A percentile compares a stretch with the other conserved stretches of the same genome.
These are phyloP conservation scores for Phaeodactylum tricornutum DNA, from an alignment of 108 stramenopile species.

Conservation along the genomic window DNA sequence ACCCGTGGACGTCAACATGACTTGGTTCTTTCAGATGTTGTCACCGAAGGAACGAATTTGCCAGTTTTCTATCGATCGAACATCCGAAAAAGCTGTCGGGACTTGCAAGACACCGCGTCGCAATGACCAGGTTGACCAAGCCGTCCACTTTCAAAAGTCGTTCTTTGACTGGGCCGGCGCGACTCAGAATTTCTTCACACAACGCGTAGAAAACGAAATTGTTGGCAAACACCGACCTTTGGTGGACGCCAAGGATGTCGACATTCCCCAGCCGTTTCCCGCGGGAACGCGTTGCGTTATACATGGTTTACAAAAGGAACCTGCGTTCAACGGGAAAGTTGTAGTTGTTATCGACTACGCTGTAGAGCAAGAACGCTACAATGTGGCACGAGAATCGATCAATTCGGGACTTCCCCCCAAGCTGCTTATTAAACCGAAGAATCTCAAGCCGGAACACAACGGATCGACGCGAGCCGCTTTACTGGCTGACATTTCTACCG, in stretches of 20 bases:
- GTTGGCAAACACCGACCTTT: slow-evolving; percentile 2
- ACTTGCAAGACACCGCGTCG: slow-evolving; percentile 55
- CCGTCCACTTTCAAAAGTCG: slow-evolving; percentile 30
- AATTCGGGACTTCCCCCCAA: not conserved
- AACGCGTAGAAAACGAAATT: slow-evolving; percentile 8
- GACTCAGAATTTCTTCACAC: slow-evolving; percentile 5
- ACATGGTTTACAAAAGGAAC: slow-evolving; percentile 3
- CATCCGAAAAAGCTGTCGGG: no score
- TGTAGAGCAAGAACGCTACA: not conserved
- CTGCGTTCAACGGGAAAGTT: slow-evolving; percentile 1
- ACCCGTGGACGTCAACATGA: slow-evolving; percentile 33
- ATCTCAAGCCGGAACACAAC: not conserved
- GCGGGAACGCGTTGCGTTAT: not conserved
- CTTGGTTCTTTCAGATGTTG: slow-evolving; percentile 41
- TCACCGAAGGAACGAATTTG: slow-evolving; percentile 1
- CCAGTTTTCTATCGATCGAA: slow-evolving; percentile 41
- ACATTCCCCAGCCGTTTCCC: not conserved
- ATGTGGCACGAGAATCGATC: not conserved
- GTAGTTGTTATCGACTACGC: not conserved
- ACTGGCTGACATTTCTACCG: slow-evolving; percentile 7
- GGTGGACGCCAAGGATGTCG: not conserved
- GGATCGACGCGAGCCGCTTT: not conserved
- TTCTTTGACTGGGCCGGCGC: slow-evolving; percentile 20
- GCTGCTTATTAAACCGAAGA: not conserved
- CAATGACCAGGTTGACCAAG: slow-evolving; percentile 43